Conservation (phyloP, 345 rosid species). For the Arabidopsis suecica region DNA sequence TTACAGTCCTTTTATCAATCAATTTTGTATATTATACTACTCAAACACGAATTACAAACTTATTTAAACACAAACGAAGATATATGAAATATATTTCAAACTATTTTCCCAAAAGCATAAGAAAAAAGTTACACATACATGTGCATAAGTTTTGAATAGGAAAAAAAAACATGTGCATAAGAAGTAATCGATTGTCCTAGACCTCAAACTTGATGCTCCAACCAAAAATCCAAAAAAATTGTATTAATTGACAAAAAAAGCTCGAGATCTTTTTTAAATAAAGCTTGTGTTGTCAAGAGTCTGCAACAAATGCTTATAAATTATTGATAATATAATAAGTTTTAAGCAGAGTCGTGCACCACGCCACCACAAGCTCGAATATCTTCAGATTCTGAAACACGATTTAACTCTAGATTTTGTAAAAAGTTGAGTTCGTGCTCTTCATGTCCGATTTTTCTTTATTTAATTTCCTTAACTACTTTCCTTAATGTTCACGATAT, state of each 20-base stretch:
- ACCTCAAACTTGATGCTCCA: neutral
- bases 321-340: neutral
- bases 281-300: too few relatives aligned
- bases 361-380: neutral
- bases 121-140: neutral
- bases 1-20: neutral
- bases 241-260: too few relatives aligned
- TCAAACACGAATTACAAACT: neutral
- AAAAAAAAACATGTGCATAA: neutral
- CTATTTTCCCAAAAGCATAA: neutral
- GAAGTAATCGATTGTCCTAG: neutral
- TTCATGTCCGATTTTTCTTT: slow-evolving; percentile 18
- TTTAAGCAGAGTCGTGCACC: slow-evolving; percentile 22
- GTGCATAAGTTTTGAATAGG: too few relatives aligned
- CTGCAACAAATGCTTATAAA: neutral
- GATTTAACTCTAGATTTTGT: slow-evolving; percentile 13
- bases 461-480: neutral
- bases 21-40: neutral
- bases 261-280: too few relatives aligned
- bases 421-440: slow-evolving; percentile 18
- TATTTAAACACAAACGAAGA: neutral
- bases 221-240: neutral
- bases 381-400: slow-evolving; percentile 5
- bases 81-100: neutral
- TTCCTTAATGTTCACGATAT: neutral